phyloP scores from a whole-genome alignment of 345 rosid genomes.

The Gossypium herbaceum region DNA sequence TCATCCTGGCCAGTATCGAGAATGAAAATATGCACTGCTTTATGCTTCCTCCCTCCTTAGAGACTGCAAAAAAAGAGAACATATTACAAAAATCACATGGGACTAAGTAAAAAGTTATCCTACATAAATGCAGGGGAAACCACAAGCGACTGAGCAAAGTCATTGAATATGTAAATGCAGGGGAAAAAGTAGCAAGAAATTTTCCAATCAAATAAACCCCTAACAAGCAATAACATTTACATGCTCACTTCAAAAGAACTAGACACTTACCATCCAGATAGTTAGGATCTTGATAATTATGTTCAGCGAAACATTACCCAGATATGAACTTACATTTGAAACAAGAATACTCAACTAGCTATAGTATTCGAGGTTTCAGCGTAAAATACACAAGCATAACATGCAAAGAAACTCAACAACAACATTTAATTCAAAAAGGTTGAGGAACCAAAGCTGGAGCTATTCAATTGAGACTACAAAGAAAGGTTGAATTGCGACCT shows the following conservation, averaged over 20 bases:
- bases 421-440: constrained; percentile 2
- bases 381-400: not conserved
- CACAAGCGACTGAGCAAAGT: too few species aligned
- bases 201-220: not conserved
- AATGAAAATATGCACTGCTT: constrained; percentile 33
- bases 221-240: not conserved
- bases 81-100: constrained; percentile 1
- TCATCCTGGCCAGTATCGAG: constrained; percentile 73
- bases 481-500: constrained; percentile 65
- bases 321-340: not conserved
- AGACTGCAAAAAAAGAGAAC: not conserved
- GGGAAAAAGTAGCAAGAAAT: not conserved
- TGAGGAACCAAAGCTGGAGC: constrained; percentile 52
- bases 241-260: not conserved
- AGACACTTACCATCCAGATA: not conserved
- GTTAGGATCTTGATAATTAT: not conserved
- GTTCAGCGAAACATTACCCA: not conserved
- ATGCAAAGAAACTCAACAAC: not conserved
- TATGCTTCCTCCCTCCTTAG: too few species aligned
- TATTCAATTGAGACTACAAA: constrained; percentile 52
- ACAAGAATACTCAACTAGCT: not conserved
- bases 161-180: not conserved
- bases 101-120: not conserved
- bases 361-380: not conserved
- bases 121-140: not conserved